phyloP scores from a whole-genome alignment of 2,329 filamentous ascomycete genomes.

The Colletotrichum orchidophilum region DNA sequence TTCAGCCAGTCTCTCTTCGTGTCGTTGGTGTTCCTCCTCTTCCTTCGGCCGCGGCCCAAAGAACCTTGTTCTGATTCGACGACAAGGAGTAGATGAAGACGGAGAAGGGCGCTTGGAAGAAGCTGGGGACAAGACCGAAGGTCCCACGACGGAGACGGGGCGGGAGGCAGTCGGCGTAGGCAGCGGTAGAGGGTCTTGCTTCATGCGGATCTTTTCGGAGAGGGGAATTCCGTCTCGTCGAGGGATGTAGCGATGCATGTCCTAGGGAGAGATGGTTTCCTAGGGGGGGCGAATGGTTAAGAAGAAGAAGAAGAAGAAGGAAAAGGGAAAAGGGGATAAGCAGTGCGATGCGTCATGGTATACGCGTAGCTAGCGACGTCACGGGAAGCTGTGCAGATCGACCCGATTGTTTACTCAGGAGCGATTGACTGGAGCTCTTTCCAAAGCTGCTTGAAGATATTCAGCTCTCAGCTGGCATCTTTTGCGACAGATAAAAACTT shows the following conservation, averaged over 20 bases:
- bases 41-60: conserved; percentile 49
- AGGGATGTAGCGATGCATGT: conserved; percentile 61
- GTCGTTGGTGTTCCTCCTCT: conserved; percentile 72
- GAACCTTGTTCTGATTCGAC: conserved; percentile 66
- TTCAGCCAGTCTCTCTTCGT: conserved; percentile 78
- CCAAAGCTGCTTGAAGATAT: background rate
- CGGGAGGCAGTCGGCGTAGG: background rate
- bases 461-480: background rate
- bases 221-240: conserved; percentile 47
- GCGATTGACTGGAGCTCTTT: background rate
- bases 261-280: background rate
- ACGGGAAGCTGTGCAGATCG: background rate
- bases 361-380: background rate
- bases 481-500: background rate
- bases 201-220: conserved; percentile 51
- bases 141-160: conserved; percentile 38
- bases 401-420: background rate
- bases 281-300: background rate
- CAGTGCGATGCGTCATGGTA: too few species aligned
- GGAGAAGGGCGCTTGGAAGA: conserved; percentile 34
- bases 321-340: background rate
- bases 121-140: conserved; percentile 43
- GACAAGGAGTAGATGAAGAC: conserved; percentile 40
- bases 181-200: background rate
- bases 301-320: background rate